phyloP scores from a whole-genome alignment of 805 yeast genomes.

The Saccharomycodes ludwigii region DNA sequence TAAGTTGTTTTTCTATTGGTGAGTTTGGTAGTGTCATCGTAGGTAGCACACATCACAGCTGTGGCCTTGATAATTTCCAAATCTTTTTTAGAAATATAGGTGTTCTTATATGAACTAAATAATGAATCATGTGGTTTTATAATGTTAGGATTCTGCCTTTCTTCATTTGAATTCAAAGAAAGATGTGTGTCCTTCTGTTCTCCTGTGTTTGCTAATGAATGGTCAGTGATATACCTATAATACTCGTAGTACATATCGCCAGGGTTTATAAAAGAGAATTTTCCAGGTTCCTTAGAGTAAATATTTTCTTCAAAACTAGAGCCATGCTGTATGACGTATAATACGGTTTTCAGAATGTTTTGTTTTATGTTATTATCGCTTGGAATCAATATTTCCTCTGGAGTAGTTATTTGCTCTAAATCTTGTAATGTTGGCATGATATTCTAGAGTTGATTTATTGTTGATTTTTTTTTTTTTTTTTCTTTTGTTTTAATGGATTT shows the following conservation, averaged over 20 bases:
- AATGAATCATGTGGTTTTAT: slow-evolving; percentile 15
- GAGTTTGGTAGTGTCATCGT: slow-evolving; percentile 41
- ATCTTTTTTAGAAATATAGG: slow-evolving; percentile 43
- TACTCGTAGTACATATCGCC: slow-evolving; percentile 44
- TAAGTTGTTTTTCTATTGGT: too few species aligned
- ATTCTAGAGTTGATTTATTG: too few species aligned
- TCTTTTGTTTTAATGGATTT: too few species aligned
- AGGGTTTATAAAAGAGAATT: slow-evolving; percentile 51
- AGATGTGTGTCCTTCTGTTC: slow-evolving; percentile 12
- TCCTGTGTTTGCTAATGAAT: slow-evolving; percentile 7
- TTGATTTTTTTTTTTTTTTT: too few species aligned
- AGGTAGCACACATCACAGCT: slow-evolving; percentile 54
- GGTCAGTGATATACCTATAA: slow-evolving; percentile 37
- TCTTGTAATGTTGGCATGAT: slow-evolving; percentile 1
- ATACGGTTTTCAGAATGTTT: slow-evolving; percentile 59
- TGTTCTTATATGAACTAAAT: slow-evolving; percentile 19
- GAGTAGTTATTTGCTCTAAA: slow-evolving; percentile 17
- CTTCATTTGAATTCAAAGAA: too few species aligned
- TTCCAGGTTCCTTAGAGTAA: slow-evolving; percentile 31
- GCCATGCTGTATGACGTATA: slow-evolving; percentile 61
- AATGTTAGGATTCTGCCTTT: slow-evolving; percentile 8
- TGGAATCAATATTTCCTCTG: slow-evolving; percentile 38
- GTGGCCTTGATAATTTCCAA: slow-evolving; percentile 57
- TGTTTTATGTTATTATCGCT: slow-evolving; percentile 34
- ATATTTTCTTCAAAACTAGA: slow-evolving; percentile 44